These are phyloP conservation scores for Plasmodium gaboni DNA, from an alignment of 169 alveolate genomes.

Conservation along the genomic window DNA sequence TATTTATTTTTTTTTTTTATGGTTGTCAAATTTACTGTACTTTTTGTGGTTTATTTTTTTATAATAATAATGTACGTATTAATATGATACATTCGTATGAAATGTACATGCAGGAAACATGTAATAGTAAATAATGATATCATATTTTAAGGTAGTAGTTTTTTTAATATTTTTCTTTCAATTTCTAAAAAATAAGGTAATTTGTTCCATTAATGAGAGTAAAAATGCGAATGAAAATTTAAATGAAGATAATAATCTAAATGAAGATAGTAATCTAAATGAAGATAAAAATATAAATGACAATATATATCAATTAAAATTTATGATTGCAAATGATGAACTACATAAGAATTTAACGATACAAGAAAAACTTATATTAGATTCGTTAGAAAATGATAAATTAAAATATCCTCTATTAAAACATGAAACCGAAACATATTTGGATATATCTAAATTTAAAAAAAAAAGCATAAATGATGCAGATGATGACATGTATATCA, in stretches of 20 bases:
- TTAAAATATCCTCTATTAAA: constrained; percentile 27
- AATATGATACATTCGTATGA: too few species aligned
- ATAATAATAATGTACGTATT: too few species aligned
- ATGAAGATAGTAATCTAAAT: constrained; percentile 6
- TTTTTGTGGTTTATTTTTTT: too few species aligned
- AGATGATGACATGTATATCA: background rate
- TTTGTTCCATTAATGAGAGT: background rate
- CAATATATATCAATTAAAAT: constrained; percentile 13
- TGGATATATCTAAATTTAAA: constrained; percentile 35
- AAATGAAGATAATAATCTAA: too few species aligned
- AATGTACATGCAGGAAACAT: background rate
- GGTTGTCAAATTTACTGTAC: too few species aligned
- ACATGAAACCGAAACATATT: constrained; percentile 7
- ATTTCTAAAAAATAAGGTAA: background rate
- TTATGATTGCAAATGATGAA: constrained; percentile 20
- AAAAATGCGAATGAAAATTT: too few species aligned
- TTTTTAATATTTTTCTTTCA: background rate
- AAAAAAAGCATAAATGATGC: background rate
- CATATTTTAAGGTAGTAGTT: background rate
- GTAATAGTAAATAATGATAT: constrained; percentile 12
- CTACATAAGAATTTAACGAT: constrained; percentile 25
- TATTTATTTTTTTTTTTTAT: too few species aligned
- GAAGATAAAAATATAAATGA: background rate
- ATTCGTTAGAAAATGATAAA: constrained; percentile 25
- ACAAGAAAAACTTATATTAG: constrained; percentile 24